Base-by-base conservation (phyloP, 2,329 filamentous ascomycete genomes). In the Ceratocystis huliohia region DNA sequence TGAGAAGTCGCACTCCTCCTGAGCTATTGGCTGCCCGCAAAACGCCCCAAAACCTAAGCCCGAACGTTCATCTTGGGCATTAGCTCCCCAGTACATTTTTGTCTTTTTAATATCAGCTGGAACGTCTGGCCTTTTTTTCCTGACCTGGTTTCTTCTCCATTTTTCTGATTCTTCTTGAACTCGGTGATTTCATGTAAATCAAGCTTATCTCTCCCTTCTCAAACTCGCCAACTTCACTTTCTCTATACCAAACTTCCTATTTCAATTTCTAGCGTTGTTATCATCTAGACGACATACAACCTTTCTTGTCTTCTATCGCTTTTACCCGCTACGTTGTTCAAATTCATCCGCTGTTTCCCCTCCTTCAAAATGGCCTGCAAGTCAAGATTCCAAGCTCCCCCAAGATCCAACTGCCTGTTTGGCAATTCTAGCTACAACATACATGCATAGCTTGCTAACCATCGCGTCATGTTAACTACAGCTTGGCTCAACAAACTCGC, bases 401-500 rank as follows among this genome's bases (percentile, higher is more conserved):
- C 37, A 15, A 41, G 3, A 41, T 41, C 37, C 10, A 41, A 15
- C 13, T 41, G 37, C 10, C 37, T 41, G 37, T 4, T 41, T 28
- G 22, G 22, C 20, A 53, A 25, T 15, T 25, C 22, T 28, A 25
- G 22, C 48, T 53, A 53, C 22, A 28, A 53, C 15, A 15, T 15
- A 33, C 33, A 13, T 41, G 22, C 28, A 56, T 37, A 56, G 44
- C n/a, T 44, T 66, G 64, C 67, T 68, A 66, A 68, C 67, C 22
- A 53, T 33, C 48, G 56, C 2, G 74, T 46, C 15, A 41, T 61
- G 10, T 45, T 48, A 53, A 41, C 25, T 8, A 61, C 65, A 68
- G 67, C 64, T 50, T 68, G 67, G 90, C 82, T 96, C 73, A 96
- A 93, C 80, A 91, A 93, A 84, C 88, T 96, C 73, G 90, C 95